Base-by-base conservation (phyloP, 306 rosid genomes). In the Trichosanthes cucumerina region DNA sequence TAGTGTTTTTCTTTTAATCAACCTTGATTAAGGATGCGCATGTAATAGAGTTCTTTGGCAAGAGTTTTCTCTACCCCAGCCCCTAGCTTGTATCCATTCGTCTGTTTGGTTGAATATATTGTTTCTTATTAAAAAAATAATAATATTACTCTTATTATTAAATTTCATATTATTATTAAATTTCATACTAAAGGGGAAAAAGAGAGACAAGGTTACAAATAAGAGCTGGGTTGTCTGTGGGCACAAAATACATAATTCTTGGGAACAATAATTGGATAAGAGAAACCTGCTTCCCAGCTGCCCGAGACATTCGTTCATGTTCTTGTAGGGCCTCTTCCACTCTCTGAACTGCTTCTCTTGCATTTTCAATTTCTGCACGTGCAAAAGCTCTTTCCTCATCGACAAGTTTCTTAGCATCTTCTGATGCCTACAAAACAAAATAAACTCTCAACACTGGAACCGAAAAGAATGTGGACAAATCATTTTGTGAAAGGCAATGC, bases 381-480 rank as follows among this genome's bases (percentile, higher is more conserved):
- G 98, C 96, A 91, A 90, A 91, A 82, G 98, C 98, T 82, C 98
- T 85, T 86, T 93, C 98, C 85, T 88, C 91, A 68, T 93, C 93
- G 15, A 91, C 98, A 75, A 93, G 92, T 80, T 86, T 88, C 79
- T 89, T 91, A 78, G 98, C 98, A 82, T 93, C 98, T 83, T 89
- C 93, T 50, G 98, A 93, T 82, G 98, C 97, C 98, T 93, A 63
- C 82, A 86, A 81, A 81, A 71, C 68, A 79, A 71, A 65, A 60
- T 41, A 78, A 81, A 80, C 73, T 80, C 47, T 85, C 69, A 83
- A 26, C 76, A 64, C 19, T 7, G 26, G 56, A 68, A 54, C 57
- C 46, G 26, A 41, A 82, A 80, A 78, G n/a, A 21, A 49, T 16
- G 53, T 16, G 43, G 15, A 41, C 18, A 43, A 83, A 31, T 57